A percentile compares a stretch with the other conserved stretches of the same genome.
phyloP scores from a whole-genome alignment of 768 basidiomycete species.

The Boletales sp. region DNA sequence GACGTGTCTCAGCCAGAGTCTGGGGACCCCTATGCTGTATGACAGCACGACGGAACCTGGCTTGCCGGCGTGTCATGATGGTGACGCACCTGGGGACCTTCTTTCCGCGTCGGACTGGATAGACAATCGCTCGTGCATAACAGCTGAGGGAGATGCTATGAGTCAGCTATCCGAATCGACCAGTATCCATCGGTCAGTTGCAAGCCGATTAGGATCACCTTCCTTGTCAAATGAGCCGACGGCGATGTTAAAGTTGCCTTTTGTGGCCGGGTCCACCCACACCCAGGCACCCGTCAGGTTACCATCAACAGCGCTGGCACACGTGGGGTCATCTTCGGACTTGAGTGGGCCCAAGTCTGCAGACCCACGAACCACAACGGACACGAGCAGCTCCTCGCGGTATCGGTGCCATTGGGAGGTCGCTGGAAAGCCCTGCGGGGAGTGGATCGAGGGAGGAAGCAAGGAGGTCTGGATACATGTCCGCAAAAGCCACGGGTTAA shows the following conservation, averaged over 20 bases:
- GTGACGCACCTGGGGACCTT: background rate
- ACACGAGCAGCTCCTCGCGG: background rate
- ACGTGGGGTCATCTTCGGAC: background rate
- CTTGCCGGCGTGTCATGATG: background rate
- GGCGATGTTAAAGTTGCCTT: background rate
- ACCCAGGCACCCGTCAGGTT: background rate
- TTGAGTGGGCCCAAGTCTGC: background rate
- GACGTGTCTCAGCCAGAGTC: conserved; percentile 1
- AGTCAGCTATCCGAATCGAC: background rate
- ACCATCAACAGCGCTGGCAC: background rate
- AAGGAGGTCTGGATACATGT: conserved; percentile 11
- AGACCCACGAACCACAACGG: background rate
- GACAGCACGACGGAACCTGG: background rate
- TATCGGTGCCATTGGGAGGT: conserved; percentile 7
- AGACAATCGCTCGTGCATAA: background rate
- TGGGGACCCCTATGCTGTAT: background rate
- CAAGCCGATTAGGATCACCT: background rate
- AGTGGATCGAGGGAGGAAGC: conserved; percentile 9
- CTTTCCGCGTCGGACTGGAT: background rate
- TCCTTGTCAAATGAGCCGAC: background rate
- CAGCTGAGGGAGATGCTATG: background rate
- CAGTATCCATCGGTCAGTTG: background rate
- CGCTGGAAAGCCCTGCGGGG: background rate
- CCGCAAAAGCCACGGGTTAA: conserved; percentile 8
- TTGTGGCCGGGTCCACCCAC: background rate